Conservation (phyloP, 169 alveolate species). For the Cyclospora cayetanensis region DNA sequence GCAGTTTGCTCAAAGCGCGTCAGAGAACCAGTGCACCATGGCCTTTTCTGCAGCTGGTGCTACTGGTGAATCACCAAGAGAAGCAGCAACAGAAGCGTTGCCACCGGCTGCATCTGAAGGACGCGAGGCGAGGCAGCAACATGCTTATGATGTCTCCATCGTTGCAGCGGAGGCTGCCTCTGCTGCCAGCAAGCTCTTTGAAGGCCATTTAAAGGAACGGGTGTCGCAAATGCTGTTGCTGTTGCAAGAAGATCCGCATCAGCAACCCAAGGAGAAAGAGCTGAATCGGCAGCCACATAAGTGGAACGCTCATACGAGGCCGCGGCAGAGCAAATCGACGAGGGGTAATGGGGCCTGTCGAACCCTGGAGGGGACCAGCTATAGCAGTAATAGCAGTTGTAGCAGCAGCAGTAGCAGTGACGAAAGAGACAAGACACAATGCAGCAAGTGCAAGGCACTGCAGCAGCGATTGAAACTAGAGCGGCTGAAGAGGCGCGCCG, state of each 20-base stretch:
- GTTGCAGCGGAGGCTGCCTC: conserved; percentile 48
- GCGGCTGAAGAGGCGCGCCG: neutral
- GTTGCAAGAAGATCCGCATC: conserved; percentile 26
- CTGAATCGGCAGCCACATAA: neutral
- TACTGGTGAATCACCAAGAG: conserved; percentile 1
- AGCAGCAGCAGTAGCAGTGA: conserved; percentile 32
- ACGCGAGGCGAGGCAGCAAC: neutral
- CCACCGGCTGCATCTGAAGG: neutral
- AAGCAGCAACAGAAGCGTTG: neutral
- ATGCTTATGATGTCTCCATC: neutral
- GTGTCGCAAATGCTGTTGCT: conserved; percentile 25
- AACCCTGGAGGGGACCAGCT: neutral
- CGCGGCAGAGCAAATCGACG: neutral
- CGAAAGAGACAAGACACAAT: neutral
- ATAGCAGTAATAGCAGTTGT: conserved; percentile 11
- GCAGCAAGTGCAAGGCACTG: conserved; percentile 2
- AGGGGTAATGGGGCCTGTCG: neutral
- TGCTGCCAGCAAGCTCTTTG: conserved; percentile 28
- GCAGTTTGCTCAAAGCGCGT: no score
- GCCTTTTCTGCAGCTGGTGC: neutral
- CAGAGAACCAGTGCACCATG: neutral
- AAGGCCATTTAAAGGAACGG: conserved; percentile 13
- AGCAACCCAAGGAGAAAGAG: neutral
- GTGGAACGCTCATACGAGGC: no score
- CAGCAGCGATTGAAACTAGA: conserved; percentile 23